Conservation (phyloP, 148 eudicot species). For the Amaranthus cruentus region DNA sequence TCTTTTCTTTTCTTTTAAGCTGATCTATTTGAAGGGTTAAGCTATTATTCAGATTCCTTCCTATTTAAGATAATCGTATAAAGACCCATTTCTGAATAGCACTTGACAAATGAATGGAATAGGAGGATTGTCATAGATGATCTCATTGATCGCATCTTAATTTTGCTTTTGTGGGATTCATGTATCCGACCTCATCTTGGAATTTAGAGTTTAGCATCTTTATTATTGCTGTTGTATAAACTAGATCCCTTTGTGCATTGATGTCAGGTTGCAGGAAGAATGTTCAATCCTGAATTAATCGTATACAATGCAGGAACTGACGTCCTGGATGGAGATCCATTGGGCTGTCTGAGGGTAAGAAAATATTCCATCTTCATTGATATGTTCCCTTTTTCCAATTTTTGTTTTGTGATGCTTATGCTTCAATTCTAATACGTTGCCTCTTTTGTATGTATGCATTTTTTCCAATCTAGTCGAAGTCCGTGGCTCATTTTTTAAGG, state of each 20-base stretch:
- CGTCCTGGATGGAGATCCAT: conserved; percentile 86
- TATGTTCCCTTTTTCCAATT: not conserved
- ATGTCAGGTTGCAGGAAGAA: conserved; percentile 55
- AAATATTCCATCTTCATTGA: not conserved
- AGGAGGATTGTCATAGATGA: too few relatives aligned
- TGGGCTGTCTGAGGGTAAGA: conserved; percentile 76
- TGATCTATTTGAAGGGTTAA: not conserved
- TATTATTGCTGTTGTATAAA: not conserved
- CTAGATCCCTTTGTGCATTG: conserved; percentile 8
- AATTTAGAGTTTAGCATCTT: too few relatives aligned
- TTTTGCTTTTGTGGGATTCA: too few relatives aligned
- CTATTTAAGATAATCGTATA: too few relatives aligned
- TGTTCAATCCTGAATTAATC: conserved; percentile 71
- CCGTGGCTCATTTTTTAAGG: not conserved
- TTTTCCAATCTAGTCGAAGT: not conserved
- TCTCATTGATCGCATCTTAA: too few relatives aligned
- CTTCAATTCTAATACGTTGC: not conserved
- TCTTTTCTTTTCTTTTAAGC: not conserved
- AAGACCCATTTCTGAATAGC: too few relatives aligned
- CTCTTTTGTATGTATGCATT: not conserved
- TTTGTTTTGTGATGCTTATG: not conserved
- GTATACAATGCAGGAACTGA: conserved; percentile 98
- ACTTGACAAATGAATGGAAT: too few relatives aligned
- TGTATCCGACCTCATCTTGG: too few relatives aligned
- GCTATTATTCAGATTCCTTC: too few relatives aligned